These are phyloP conservation scores for Sisymbrium irio DNA, from an alignment of 345 rosid genomes.

Conservation along the genomic window DNA sequence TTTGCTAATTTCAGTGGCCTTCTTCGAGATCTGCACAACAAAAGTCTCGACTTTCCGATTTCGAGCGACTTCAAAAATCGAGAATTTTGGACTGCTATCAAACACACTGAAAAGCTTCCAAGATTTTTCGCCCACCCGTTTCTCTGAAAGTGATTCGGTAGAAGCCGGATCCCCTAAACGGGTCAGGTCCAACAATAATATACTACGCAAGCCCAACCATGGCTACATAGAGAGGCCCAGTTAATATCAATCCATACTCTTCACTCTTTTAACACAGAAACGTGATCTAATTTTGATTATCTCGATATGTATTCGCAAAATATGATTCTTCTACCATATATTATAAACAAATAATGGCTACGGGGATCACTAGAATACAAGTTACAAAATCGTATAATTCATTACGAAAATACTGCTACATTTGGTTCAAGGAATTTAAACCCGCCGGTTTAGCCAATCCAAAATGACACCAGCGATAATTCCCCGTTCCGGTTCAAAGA, in stretches of 20 bases:
- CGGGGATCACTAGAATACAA: neutral
- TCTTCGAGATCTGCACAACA: slow-evolving; percentile 45
- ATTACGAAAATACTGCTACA: neutral
- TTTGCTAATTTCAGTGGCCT: neutral
- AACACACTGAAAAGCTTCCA: slow-evolving; percentile 23
- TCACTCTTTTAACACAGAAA: neutral
- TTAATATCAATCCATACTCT: neutral
- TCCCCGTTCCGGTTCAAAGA: slow-evolving; percentile 77
- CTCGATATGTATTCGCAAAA: neutral
- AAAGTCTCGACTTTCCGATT: too few relatives aligned
- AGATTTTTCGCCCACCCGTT: neutral
- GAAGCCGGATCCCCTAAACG: neutral
- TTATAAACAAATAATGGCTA: neutral
- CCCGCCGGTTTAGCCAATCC: slow-evolving; percentile 66
- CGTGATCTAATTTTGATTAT: neutral
- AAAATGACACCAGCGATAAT: slow-evolving; percentile 57
- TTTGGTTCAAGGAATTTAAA: slow-evolving; percentile 5
- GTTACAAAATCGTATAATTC: neutral
- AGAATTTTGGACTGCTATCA: neutral
- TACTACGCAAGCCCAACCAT: neutral
- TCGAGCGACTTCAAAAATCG: too few relatives aligned
- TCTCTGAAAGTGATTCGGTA: neutral
- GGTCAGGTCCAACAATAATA: neutral
- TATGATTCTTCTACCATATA: too few relatives aligned
- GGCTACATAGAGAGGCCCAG: neutral